A percentile compares a stretch with the other conserved stretches of the same genome.
phyloP scores from a whole-genome alignment of 2,329 filamentous ascomycete species.

The Sarocladium oryzae region DNA sequence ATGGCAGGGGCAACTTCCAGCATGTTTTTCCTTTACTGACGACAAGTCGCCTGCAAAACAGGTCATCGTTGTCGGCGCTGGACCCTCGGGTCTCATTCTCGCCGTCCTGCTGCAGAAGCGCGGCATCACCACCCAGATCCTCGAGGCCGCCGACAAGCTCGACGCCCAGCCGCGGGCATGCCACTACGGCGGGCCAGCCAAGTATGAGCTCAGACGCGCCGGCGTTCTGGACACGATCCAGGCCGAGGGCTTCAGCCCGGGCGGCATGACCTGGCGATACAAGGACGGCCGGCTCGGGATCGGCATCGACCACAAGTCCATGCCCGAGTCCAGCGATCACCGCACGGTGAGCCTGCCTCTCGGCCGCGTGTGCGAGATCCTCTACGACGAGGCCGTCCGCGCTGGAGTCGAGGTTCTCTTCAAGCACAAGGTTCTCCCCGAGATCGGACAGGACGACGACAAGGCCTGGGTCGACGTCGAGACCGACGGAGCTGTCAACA shows the following conservation, averaged over 20 bases:
- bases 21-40: too few species aligned
- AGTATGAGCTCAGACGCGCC: constrained; percentile 8
- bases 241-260: not conserved
- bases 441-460: constrained; percentile 38
- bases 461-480: constrained; percentile 40
- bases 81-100: constrained; percentile 18
- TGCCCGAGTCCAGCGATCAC: not conserved
- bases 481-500: constrained; percentile 17
- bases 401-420: not conserved
- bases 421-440: constrained; percentile 37
- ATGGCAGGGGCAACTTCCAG: too few species aligned
- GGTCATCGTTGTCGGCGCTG: constrained; percentile 21
- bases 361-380: not conserved
- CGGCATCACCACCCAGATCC: constrained; percentile 15
- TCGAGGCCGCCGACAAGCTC: not conserved
- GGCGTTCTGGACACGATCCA: constrained; percentile 11
- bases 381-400: not conserved
- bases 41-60: too few species aligned
- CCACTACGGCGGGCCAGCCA: constrained; percentile 11
- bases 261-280: not conserved
- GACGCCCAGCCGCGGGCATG: constrained; percentile 11
- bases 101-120: constrained; percentile 19
- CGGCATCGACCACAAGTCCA: not conserved
- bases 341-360: not conserved
- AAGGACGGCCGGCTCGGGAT: not conserved